Conservation (phyloP, 176 grass and related monocot species). For the Calamus simplicifolius region DNA sequence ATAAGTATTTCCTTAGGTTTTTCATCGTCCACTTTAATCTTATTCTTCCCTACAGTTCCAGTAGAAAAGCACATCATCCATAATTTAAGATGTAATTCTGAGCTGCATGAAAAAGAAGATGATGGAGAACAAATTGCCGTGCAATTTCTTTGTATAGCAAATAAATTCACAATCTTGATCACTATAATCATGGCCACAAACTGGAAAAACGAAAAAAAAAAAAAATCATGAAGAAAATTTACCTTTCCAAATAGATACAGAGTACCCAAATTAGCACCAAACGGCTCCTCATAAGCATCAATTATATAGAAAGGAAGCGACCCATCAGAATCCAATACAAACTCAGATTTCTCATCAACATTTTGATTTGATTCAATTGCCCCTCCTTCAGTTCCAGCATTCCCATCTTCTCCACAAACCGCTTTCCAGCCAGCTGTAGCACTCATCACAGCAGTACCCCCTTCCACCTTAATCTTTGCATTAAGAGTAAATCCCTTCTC, state of each 20-base stretch:
- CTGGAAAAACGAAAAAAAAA: too few relatives aligned
- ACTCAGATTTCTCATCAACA: constrained; percentile 61
- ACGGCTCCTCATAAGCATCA: constrained; percentile 90
- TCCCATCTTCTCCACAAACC: constrained; percentile 33
- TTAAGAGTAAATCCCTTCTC: constrained; percentile 46
- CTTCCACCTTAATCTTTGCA: constrained; percentile 52
- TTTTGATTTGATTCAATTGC: constrained; percentile 22
- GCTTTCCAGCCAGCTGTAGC: constrained; percentile 68
- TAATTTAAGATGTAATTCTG: too few relatives aligned
- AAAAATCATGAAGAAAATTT: constrained; percentile 1
- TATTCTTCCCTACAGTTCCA: too few relatives aligned
- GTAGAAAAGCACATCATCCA: too few relatives aligned
- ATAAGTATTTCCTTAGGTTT: too few relatives aligned
- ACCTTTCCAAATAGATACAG: constrained; percentile 96
- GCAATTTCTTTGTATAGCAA: too few relatives aligned
- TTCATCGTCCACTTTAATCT: too few relatives aligned
- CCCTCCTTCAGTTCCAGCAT: constrained; percentile 25
- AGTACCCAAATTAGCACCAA: constrained; percentile 74
- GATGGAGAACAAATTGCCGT: too few relatives aligned
- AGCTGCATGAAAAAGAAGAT: too few relatives aligned
- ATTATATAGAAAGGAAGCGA: constrained; percentile 81
- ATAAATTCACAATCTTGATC: too few relatives aligned
- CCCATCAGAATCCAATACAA: constrained; percentile 58
- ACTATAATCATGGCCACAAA: too few relatives aligned
- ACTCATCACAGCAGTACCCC: constrained; percentile 24